These are phyloP conservation scores for Pseudogymnoascus sp. DNA, from an alignment of 2,329 filamentous ascomycete genomes.

Conservation along the genomic window DNA sequence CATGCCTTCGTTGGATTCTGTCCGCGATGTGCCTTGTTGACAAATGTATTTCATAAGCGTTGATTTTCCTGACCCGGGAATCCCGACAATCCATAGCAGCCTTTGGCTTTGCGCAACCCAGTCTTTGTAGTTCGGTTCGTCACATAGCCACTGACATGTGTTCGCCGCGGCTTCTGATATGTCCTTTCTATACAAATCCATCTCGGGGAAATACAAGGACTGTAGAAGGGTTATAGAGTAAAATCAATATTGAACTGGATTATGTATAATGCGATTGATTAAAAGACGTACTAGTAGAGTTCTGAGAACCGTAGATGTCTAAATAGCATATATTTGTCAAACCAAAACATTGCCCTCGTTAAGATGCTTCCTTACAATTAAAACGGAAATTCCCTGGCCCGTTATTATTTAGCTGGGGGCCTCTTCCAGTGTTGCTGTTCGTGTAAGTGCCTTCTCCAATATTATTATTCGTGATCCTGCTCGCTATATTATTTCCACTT, in stretches of 20 bases:
- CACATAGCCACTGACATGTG: slow-evolving; percentile 15
- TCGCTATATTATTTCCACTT: neutral
- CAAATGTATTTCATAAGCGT: slow-evolving; percentile 18
- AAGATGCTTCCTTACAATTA: neutral
- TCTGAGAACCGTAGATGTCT: neutral
- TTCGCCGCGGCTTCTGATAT: slow-evolving; percentile 1
- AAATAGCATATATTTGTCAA: neutral
- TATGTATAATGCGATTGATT: neutral
- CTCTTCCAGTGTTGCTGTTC: neutral
- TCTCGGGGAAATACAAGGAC: neutral
- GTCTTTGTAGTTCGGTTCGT: slow-evolving; percentile 4
- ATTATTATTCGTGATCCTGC: neutral
- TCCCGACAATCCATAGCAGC: slow-evolving; percentile 18
- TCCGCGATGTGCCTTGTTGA: neutral
- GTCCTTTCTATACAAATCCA: neutral
- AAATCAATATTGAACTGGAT: neutral
- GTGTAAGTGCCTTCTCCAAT: neutral
- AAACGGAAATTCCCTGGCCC: neutral
- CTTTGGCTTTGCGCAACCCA: slow-evolving; percentile 13
- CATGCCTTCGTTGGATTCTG: neutral
- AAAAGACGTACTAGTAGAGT: neutral
- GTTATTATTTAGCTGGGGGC: neutral
- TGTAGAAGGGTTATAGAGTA: neutral
- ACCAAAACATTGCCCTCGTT: neutral
- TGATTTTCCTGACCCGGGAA: slow-evolving; percentile 14